Percentiles rank a stretch among this genome's conserved stretches.
Conservation (phyloP, 1,139 yeast genomes). For the Saccharomyces hybrid region DNA sequence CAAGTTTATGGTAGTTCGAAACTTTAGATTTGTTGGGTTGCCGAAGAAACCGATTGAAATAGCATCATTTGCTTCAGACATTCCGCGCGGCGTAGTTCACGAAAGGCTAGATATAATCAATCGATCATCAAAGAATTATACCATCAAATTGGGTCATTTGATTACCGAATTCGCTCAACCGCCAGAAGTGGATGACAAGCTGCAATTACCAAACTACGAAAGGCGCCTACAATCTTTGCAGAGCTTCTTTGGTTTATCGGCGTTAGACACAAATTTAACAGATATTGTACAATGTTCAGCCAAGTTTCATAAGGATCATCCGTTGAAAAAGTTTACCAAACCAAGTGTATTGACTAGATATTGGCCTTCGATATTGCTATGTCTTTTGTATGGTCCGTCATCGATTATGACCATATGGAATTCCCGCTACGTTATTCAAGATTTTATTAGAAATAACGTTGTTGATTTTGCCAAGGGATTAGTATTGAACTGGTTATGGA, state of each 20-base stretch:
- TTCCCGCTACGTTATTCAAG: conserved; percentile 44
- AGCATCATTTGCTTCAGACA: conserved; percentile 11
- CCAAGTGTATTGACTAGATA: conserved; percentile 51
- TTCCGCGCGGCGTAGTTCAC: conserved; percentile 8
- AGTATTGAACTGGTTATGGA: conserved; percentile 72
- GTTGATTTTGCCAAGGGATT: conserved; percentile 61
- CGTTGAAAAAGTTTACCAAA: conserved; percentile 21
- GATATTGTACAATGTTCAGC: conserved; percentile 5
- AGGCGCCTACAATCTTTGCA: not conserved
- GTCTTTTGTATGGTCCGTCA: conserved; percentile 45
- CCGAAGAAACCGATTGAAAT: conserved; percentile 11
- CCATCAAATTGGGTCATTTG: conserved; percentile 16
- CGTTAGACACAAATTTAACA: not conserved
- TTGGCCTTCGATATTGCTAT: conserved; percentile 53
- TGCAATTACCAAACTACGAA: not conserved
- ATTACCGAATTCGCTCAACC: conserved; percentile 12
- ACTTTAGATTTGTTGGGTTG: conserved; percentile 15
- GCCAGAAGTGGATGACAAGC: conserved; percentile 1
- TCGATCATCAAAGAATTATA: conserved; percentile 8
- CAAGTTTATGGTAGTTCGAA: conserved; percentile 15
- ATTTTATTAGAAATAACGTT: conserved; percentile 53
- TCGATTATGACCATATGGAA: conserved; percentile 39
- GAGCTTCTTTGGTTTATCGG: not conserved
- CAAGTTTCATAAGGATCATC: not conserved
- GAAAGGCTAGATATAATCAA: conserved; percentile 9